Conservation (phyloP, 129 eudicot genomes). For the Artemisia tridentata region DNA sequence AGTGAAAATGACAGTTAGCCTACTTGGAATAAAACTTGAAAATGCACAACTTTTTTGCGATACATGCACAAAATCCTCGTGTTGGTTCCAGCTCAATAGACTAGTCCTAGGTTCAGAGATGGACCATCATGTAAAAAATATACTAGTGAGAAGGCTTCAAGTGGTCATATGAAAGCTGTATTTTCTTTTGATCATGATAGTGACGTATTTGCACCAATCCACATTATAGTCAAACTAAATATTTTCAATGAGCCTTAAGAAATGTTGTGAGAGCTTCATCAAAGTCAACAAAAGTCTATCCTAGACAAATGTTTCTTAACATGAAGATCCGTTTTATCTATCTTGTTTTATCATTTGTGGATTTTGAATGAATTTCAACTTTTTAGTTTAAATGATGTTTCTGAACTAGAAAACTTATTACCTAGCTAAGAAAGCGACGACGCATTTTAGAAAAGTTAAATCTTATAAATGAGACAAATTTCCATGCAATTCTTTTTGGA, state of each 20-base stretch:
- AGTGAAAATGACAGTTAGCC: too few species aligned
- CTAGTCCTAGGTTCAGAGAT: too few species aligned
- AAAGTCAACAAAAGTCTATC: neutral
- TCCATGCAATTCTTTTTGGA: too few species aligned
- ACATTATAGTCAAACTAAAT: neutral
- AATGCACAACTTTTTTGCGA: too few species aligned
- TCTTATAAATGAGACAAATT: too few species aligned
- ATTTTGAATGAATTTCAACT: neutral
- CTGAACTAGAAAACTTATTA: too few species aligned
- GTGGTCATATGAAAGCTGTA: neutral
- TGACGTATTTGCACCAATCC: neutral
- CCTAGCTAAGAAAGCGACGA: too few species aligned
- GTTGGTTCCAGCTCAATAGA: too few species aligned
- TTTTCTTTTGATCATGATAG: neutral
- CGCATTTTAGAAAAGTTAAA: too few species aligned
- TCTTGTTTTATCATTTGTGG: neutral
- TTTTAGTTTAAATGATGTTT: neutral
- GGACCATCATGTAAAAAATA: neutral
- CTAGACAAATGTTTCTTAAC: neutral
- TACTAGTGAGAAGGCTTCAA: neutral
- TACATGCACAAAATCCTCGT: too few species aligned
- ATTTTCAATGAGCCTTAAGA: neutral
- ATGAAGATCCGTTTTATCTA: neutral
- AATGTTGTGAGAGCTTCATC: neutral
- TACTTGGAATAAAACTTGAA: too few species aligned